phyloP scores from a whole-genome alignment of 805 yeast species.

The Komagataella kurtzmanii region DNA sequence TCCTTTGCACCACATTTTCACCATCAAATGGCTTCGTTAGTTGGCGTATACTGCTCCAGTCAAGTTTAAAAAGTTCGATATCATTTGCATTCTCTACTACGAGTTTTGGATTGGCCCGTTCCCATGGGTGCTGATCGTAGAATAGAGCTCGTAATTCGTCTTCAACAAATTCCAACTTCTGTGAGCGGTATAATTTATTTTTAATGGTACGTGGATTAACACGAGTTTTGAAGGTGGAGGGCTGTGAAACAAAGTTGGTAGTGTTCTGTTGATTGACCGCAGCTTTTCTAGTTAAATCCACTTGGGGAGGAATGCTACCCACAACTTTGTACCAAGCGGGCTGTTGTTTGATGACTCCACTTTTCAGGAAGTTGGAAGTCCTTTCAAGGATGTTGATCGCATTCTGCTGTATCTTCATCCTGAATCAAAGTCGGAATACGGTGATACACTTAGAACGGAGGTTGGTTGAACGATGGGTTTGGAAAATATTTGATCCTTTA shows the following conservation, averaged over 20 bases:
- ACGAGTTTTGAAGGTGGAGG: conserved; percentile 31
- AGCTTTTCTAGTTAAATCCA: conserved; percentile 33
- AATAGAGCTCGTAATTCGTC: conserved; percentile 76
- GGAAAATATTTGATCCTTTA: neutral
- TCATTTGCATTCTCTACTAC: conserved; percentile 65
- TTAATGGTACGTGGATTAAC: conserved; percentile 20
- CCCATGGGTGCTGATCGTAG: conserved; percentile 97
- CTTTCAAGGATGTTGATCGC: conserved; percentile 71
- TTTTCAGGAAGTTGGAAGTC: conserved; percentile 61
- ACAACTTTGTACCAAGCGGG: conserved; percentile 91
- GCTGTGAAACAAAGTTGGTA: conserved; percentile 9
- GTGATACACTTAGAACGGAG: neutral
- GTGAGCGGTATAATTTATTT: conserved; percentile 34
- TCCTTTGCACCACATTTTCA: conserved; percentile 73
- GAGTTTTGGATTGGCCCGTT: conserved; percentile 77
- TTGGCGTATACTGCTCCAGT: conserved; percentile 78
- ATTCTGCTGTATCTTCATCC: conserved; percentile 61
- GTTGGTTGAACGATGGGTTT: neutral
- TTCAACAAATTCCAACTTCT: conserved; percentile 47
- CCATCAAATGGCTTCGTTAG: conserved; percentile 70
- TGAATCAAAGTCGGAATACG: neutral
- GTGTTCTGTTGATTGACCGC: conserved; percentile 9
- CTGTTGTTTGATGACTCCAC: conserved; percentile 54
- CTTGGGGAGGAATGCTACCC: conserved; percentile 68
- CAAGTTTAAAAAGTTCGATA: conserved; percentile 29